These are phyloP conservation scores for Crithidia sp. DNA, from an alignment of 208 protist species.

Conservation along the genomic window DNA sequence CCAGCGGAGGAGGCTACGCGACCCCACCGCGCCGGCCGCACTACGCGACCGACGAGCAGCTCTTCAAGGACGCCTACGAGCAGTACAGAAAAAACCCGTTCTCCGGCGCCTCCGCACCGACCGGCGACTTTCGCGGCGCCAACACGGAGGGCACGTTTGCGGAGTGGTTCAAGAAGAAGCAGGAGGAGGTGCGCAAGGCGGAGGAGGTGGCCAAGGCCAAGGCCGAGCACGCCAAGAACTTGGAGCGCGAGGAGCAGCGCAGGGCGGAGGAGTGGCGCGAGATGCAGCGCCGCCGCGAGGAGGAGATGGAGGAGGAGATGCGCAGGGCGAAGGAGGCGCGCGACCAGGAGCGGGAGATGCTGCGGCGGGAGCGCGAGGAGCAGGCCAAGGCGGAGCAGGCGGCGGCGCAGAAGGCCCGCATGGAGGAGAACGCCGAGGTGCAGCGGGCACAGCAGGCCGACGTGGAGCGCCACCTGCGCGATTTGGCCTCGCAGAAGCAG, in stretches of 20 bases:
- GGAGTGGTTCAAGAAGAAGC: slow-evolving; percentile 86
- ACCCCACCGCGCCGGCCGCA: slow-evolving; percentile 31
- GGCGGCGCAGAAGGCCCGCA: slow-evolving; percentile 46
- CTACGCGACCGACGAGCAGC: slow-evolving; percentile 70
- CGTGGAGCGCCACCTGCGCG: slow-evolving; percentile 74
- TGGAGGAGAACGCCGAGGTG: slow-evolving; percentile 65
- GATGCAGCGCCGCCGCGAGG: slow-evolving; percentile 71
- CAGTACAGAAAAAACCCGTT: slow-evolving; percentile 77
- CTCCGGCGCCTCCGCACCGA: slow-evolving; percentile 10
- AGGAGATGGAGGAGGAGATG: slow-evolving; percentile 63
- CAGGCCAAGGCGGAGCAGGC: slow-evolving; percentile 39
- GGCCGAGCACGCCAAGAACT: slow-evolving; percentile 69
- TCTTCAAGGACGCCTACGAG: slow-evolving; percentile 82
- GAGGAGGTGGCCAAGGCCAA: slow-evolving; percentile 77
- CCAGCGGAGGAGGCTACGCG: too few relatives aligned
- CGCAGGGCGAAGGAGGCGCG: slow-evolving; percentile 45
- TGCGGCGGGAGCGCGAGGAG: slow-evolving; percentile 56
- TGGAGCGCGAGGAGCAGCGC: slow-evolving; percentile 77
- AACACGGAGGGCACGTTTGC: slow-evolving; percentile 64
- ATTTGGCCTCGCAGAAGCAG: slow-evolving; percentile 73
- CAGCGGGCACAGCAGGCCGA: slow-evolving; percentile 78
- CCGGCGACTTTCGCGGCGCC: slow-evolving; percentile 46
- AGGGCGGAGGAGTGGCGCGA: slow-evolving; percentile 75
- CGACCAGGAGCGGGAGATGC: slow-evolving; percentile 55
- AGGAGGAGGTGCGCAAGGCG: slow-evolving; percentile 75